phyloP scores from a whole-genome alignment of 2,329 filamentous ascomycete genomes.

The Fusarium nematophilum region DNA sequence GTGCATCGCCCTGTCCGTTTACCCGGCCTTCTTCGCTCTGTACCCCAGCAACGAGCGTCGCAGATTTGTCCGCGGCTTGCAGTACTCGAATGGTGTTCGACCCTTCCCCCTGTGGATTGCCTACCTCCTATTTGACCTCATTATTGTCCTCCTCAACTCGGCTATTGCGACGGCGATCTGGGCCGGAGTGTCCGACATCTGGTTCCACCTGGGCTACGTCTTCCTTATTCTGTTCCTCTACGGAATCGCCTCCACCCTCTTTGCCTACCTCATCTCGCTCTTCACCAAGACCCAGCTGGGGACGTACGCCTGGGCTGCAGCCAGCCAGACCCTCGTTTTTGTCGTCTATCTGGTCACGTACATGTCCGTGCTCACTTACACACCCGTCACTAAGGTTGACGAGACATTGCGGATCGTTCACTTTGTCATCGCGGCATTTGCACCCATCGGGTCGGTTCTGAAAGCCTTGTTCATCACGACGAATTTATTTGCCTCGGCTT shows the following conservation, averaged over 20 bases:
- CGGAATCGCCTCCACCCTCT: slow-evolving; percentile 79
- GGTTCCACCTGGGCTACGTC: slow-evolving; percentile 84
- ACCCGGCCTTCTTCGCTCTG: slow-evolving; percentile 87
- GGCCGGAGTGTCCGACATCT: slow-evolving; percentile 70
- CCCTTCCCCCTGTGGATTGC: slow-evolving; percentile 86
- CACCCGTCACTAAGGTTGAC: slow-evolving; percentile 76
- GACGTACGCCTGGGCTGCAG: slow-evolving; percentile 85
- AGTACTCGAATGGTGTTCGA: slow-evolving; percentile 92
- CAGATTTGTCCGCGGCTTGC: slow-evolving; percentile 81
- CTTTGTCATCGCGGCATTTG: slow-evolving; percentile 78
- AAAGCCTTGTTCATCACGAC: slow-evolving; percentile 80
- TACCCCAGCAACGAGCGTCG: slow-evolving; percentile 89
- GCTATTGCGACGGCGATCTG: slow-evolving; percentile 77
- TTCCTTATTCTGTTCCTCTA: slow-evolving; percentile 86
- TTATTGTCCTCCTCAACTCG: slow-evolving; percentile 74
- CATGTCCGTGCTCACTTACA: slow-evolving; percentile 78
- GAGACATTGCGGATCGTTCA: slow-evolving; percentile 74
- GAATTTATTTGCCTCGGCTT: slow-evolving; percentile 87
- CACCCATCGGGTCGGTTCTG: slow-evolving; percentile 81
- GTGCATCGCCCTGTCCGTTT: slow-evolving; percentile 79
- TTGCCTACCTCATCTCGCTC: slow-evolving; percentile 85
- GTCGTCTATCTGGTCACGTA: slow-evolving; percentile 79
- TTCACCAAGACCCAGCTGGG: slow-evolving; percentile 83
- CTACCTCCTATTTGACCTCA: slow-evolving; percentile 83
- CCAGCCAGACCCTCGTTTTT: slow-evolving; percentile 78